Evolutionary conservation across 1,139 yeast genomes (phyloP).

Genomic region (Saccharomycopsis crataegensis): DNA sequence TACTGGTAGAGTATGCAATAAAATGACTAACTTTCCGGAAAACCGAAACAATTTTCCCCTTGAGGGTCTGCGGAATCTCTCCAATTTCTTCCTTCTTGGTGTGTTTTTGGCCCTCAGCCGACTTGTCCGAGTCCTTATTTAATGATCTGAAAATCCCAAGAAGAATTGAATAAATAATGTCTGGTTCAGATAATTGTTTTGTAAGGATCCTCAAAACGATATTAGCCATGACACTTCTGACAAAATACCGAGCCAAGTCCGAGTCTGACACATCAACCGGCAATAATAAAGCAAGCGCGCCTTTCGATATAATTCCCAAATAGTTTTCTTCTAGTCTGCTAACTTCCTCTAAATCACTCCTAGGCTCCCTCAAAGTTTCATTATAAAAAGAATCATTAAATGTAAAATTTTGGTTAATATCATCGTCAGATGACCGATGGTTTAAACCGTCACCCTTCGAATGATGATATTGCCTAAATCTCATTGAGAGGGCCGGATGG

Average conservation of each 20-base stretch:
- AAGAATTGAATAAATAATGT: constrained; percentile 37
- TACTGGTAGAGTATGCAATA: constrained; percentile 22
- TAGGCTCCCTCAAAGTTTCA: constrained; percentile 15
- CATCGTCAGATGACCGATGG: background rate
- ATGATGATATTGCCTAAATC: constrained; percentile 20
- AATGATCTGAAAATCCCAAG: constrained; percentile 22
- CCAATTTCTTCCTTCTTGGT: background rate
- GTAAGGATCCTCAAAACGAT: constrained; percentile 33
- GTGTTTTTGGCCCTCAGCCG: background rate
- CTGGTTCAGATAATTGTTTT: constrained; percentile 38
- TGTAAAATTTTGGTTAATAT: constrained; percentile 4
- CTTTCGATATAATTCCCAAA: constrained; percentile 30
- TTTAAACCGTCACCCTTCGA: background rate
- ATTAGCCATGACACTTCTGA: constrained; percentile 35
- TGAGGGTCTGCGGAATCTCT: constrained; percentile 12
- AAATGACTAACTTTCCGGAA: constrained; percentile 16
- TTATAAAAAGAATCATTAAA: constrained; percentile 2
- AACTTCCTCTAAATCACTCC: background rate
- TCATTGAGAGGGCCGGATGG: constrained; percentile 41
- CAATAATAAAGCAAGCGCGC: constrained; percentile 30
- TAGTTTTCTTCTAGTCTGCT: constrained; percentile 26
- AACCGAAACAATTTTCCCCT: constrained; percentile 11
- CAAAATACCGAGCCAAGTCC: constrained; percentile 31
- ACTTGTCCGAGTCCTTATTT: background rate
- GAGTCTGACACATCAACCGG: constrained; percentile 36